Base-by-base conservation (phyloP, 495 filamentous ascomycete genomes). In the Hamigera avellanea region DNA sequence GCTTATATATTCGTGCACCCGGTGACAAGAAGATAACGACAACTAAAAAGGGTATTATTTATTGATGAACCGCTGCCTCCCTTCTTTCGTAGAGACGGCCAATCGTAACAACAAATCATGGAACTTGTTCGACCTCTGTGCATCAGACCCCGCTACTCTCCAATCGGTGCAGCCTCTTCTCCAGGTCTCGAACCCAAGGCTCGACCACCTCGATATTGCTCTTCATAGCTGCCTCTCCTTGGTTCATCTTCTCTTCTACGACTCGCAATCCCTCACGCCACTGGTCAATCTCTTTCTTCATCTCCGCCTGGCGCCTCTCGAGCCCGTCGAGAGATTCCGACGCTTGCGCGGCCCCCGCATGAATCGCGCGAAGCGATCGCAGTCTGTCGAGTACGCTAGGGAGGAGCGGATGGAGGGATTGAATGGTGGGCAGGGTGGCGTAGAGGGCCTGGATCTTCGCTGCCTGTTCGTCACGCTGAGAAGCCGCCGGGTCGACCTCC, bases 391-490 rank as follows among this genome's bases (percentile, higher is more conserved):
- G 67, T 15, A 95, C 66, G 3, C 83, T 74, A 6, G 93, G 93
- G 9, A 99, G 67, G 15, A 94, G 60, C 6, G 93, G 91, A 3
- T 83, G 71, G 10, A 96, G 65, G 37, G 72, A 83, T 57, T 95
- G 86, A 43, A 99, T 93, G 8, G 85, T 89, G 5, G 85, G 78
- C 4, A 99, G 70, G 12, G 84, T 84, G 1, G 80, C 80, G 56
- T 95, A 96, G 2, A 99, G 73, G 2, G 88, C 87, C 47, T 93
- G 89, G 53, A 96, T 81, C 55, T 93, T 94, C 27, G 85, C 72
- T 13, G 72, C 70, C 44, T 84, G 75, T 48, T 93, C 85, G 23
- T 75, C 69, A 37, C 67, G 58, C 35, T 62, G 54, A 7, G 48
- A 46, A 8, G 47, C 46, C 3, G 53, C 39, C 5, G 40, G 43